Evolutionary conservation across 1,284 basidiomycete species (phyloP).

Genomic region (Fomitiporia mediterranea): DNA sequence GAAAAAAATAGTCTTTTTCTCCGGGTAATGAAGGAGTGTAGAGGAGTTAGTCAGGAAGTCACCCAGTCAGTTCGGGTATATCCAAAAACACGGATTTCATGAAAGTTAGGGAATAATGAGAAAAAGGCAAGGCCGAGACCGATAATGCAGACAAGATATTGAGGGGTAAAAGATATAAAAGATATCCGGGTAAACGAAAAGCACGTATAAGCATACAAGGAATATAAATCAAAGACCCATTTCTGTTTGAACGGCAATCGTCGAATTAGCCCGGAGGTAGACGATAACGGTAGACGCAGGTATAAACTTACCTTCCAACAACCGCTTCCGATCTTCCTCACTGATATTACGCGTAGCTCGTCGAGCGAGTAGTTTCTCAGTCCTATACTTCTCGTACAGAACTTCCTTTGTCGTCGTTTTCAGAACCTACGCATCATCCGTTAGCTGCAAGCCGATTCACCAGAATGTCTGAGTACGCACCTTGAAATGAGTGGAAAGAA

Average conservation of each 20-base stretch:
- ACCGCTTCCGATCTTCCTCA: conserved; percentile 61
- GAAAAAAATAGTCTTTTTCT: too few relatives aligned
- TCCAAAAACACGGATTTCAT: too few relatives aligned
- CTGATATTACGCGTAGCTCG: conserved; percentile 73
- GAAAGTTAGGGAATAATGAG: too few relatives aligned
- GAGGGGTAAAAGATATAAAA: not conserved
- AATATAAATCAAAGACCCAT: conserved; percentile 30
- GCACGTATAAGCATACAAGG: too few relatives aligned
- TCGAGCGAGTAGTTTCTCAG: conserved; percentile 77
- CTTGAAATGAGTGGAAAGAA: conserved; percentile 76
- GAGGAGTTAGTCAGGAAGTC: too few relatives aligned
- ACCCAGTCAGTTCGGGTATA: too few relatives aligned
- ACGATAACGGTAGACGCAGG: conserved; percentile 19
- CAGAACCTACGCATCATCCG: conserved; percentile 48
- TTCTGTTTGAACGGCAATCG: too few relatives aligned
- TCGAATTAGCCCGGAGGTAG: too few relatives aligned
- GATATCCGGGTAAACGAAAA: not conserved
- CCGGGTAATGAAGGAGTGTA: too few relatives aligned
- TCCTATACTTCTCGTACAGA: conserved; percentile 78
- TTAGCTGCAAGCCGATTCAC: too few relatives aligned
- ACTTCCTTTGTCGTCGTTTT: conserved; percentile 78
- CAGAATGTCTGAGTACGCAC: conserved; percentile 35
- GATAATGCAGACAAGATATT: not conserved
- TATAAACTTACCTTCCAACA: conserved; percentile 57
- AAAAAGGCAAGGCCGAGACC: not conserved